Base-by-base conservation (phyloP, 495 filamentous ascomycete species). In the Neurospora tetrasperma region DNA sequence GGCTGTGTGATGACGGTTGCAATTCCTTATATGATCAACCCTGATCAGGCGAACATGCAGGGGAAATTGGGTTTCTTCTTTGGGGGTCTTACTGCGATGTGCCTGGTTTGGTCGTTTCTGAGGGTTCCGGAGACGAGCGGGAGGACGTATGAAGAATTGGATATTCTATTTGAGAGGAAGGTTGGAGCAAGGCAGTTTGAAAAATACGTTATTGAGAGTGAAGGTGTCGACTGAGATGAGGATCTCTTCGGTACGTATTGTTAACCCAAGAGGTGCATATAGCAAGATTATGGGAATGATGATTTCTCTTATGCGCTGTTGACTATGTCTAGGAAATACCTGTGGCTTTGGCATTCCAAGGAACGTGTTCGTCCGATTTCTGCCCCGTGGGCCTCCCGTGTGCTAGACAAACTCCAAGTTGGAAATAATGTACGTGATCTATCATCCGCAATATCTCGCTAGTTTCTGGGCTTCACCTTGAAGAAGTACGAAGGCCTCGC, bases 21-120 rank as follows among this genome's bases (percentile, higher is more conserved):
- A 0, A 88, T 90, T 69, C 89, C 89, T 0, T 90, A 91, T 73
- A 87, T 91, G 86, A 85, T 92, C 62, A 92, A 91, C 73, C 88
- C 89, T 1, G 86, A 90, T 68, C 82, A 88, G 38, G 89, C 85
- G 31, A 87, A 92, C 73, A 82, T 90, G 81, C 84, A 85, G 70
- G 89, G 89, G 2, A 91, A 92, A 77, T 81, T 90, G 0, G 90
- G 89, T 0, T 92, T 92, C 75, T 88, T 92, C 77, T 92, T 89
- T 77, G 89, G 87, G 16, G 89, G 88, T 0, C 76, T 89, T 5
- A 85, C 85, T 3, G 76, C 76, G 0, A 10, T 84, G n/a, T 82
- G 80, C 42, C 78, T 84, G 23, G 46, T 82, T 9, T 85, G 84
- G 83, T 76, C 83, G 5, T 91, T 83, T 71, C 86, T 89, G 72